Conservation (phyloP, 1,284 basidiomycete genomes). For the Coniophora puteana region DNA sequence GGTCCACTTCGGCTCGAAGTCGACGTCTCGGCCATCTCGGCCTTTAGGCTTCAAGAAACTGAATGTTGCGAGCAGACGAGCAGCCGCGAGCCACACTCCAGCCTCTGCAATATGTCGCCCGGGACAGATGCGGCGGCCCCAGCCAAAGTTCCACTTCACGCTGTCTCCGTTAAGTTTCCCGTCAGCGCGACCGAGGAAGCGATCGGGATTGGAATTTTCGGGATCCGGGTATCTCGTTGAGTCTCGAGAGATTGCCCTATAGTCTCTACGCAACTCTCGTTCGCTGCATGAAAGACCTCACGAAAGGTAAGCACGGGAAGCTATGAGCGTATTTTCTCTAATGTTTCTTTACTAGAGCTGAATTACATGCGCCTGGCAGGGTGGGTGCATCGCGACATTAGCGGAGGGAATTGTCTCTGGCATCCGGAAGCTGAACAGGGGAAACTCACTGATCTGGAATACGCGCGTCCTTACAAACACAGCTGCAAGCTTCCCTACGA, state of each 20-base stretch:
- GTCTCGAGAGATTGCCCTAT: constrained; percentile 13
- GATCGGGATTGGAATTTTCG: constrained; percentile 1
- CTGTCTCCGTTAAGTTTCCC: neutral
- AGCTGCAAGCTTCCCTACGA: no score
- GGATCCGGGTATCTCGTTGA: neutral
- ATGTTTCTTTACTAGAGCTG: no score
- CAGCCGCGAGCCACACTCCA: neutral
- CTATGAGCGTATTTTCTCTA: no score
- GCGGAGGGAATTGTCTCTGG: no score
- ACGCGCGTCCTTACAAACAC: no score
- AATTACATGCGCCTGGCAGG: no score
- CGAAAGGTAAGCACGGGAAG: no score
- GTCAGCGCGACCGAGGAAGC: neutral
- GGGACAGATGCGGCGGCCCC: constrained; percentile 7
- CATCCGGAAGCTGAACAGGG: no score
- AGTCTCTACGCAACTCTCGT: no score
- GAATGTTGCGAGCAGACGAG: neutral
- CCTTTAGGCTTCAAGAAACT: neutral
- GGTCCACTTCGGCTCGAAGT: constrained; percentile 1
- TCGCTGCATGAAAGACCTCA: no score
- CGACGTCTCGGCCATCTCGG: neutral
- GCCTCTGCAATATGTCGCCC: neutral
- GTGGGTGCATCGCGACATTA: no score
- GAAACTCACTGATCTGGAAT: no score
- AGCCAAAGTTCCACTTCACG: constrained; percentile 4